Base-by-base conservation (phyloP, 2,329 filamentous ascomycete species). In the Thelonectria blattea region DNA sequence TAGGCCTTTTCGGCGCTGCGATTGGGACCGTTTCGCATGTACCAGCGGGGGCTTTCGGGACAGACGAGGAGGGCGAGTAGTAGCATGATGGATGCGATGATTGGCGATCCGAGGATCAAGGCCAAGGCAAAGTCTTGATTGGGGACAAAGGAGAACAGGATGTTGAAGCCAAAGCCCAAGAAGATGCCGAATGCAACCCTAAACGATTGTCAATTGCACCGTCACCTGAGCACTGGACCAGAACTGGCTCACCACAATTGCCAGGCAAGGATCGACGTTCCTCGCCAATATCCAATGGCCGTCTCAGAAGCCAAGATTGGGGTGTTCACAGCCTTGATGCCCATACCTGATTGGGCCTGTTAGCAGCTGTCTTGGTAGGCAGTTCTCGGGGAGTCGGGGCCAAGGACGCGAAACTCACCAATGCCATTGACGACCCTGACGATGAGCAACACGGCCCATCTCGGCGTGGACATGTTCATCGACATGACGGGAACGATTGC, bases 301-400 rank as follows among this genome's bases (percentile, higher is more conserved):
- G 79, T 81, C 65, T 82, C 80, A 8, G 78, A 78, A 2, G 79
- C 80, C 2, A 82, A 71, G 15, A 82, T 80, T 1, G 80, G 78
- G 0, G 80, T 79, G 39, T 79, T 82, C 37, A 81, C 79, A 0
- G 80, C 80, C 61, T 82, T 82, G 24, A 82, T 74, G 0, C 80
- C 80, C 80, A 82, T 82, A 1, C 78, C 80, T 68, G 5, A 12
- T 18, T 50, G n/a, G 10, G 7, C 11, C 9, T 15, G 10, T 37
- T 24, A 65, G 58, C 58, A 43, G 62, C 42, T 18, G 17, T 12
- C 17, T 5, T 37, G 34, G 34, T 37, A 14, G 30, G 15, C n/a
- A n/a, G 47, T 39, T 15, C 30, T 52, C 15, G 12, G n/a, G n/a
- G n/a, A n/a, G n/a, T n/a, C n/a, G n/a, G 34, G 15, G 34, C 34